Evolutionary conservation across 139 green algal species (phyloP).

Genomic region (Chlorella sorokiniana): DNA sequence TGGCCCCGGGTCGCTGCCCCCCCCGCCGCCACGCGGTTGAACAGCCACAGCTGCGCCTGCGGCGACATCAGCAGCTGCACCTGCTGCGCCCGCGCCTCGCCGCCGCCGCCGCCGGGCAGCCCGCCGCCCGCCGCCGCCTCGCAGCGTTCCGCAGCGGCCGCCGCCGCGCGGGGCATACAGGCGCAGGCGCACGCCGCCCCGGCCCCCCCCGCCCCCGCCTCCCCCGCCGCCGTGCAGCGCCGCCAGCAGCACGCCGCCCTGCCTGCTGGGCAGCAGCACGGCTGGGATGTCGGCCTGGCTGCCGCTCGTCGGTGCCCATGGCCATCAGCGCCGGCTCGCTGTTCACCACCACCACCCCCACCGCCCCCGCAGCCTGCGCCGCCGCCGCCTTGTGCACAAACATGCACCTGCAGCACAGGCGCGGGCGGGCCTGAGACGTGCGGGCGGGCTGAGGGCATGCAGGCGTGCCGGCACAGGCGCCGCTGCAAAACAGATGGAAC

Average conservation of each 20-base stretch:
- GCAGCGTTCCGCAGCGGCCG: neutral
- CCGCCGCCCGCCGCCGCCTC: neutral
- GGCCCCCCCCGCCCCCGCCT: neutral
- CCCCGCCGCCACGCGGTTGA: constrained; percentile 2
- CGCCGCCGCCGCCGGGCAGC: neutral
- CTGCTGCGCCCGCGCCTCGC: neutral
- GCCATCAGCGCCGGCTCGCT: constrained; percentile 10
- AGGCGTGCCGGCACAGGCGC: too few species aligned
- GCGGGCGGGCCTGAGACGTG: neutral
- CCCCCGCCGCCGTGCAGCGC: neutral
- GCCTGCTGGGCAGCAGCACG: neutral
- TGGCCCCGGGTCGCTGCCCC: neutral
- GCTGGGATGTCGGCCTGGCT: constrained; percentile 9
- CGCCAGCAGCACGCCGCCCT: neutral
- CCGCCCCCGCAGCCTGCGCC: constrained; percentile 43
- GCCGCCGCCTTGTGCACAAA: constrained; percentile 64
- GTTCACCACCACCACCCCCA: constrained; percentile 59
- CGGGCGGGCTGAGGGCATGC: neutral
- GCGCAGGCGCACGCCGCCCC: neutral
- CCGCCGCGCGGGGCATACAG: neutral
- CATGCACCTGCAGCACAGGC: constrained; percentile 36
- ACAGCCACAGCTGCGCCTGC: constrained; percentile 12
- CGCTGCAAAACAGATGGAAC: too few species aligned
- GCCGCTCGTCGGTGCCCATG: constrained; percentile 15
- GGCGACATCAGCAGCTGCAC: constrained; percentile 11